Evolutionary conservation across 768 basidiomycete species (phyloP), one percentile per base, ranked within the genome.

Genomic region (Tephrocybe sp.): DNA sequence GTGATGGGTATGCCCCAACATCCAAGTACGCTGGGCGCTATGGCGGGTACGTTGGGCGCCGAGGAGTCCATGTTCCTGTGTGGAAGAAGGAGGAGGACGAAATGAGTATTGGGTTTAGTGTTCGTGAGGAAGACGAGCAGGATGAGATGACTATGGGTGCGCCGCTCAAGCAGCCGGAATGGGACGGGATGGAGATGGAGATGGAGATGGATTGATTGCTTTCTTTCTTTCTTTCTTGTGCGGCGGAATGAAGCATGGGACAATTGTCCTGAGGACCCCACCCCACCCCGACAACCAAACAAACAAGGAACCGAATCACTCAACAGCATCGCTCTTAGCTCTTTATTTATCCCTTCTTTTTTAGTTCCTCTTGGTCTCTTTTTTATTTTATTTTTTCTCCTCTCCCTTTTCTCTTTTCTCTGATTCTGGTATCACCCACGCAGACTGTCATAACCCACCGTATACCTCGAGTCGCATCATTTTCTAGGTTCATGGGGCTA

Each of bases 111-210:
- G 71, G 68, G 45, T 72, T 68, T 51, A 72, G 68, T 50, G 70
- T 76, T 17, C 60, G 70, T 30, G 78, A 78, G 57, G 77, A 77
- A 57, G 75, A 74, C 23, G 82, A 78, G 58, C 71, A 72, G 53
- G 63, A 62, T 51, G 56, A 51, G 39, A 56, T 45, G 53, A 47
- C 55, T 39, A 34, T 46, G 49, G 57, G 59, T n/a, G n/a, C n/a
- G n/a, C n/a, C n/a, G n/a, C n/a, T n/a, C 52, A 59, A 58, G 59
- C 76, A 59, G 41, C 59, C 65, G 19, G 59, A 61, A 51, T 83
- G 82, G 82, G 80, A 82, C 44, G 82, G 79, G 4, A 76, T 80
- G 74, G 82, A 83, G 52, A 86, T 89, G 82, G 87, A 85, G 49
- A 84, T 85, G 83, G 83, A 84, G 60, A 80, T 86, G 79, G 78